Evolutionary conservation across 192 early-diverging fungal species (phyloP).

Genomic region (Entophlyctis helioformis): DNA sequence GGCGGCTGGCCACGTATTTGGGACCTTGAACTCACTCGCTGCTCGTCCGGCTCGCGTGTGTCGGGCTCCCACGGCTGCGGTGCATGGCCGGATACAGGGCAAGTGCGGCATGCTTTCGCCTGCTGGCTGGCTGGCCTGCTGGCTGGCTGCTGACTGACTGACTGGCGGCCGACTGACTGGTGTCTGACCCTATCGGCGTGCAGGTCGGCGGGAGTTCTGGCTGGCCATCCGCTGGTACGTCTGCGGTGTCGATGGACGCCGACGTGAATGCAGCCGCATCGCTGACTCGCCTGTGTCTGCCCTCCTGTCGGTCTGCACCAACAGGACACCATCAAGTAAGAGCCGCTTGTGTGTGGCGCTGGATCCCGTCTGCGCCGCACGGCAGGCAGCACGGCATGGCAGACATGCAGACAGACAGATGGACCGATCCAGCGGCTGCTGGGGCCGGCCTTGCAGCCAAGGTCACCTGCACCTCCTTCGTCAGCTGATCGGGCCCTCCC

Average conservation of each 20-base stretch:
- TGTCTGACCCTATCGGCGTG: background rate
- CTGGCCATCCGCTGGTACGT: slow-evolving; percentile 38
- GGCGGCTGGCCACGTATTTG: background rate
- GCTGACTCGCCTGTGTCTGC: no score
- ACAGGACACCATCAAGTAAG: slow-evolving; percentile 37
- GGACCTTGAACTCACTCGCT: background rate
- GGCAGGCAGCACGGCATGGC: background rate
- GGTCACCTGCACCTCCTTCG: no score
- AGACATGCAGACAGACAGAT: no score
- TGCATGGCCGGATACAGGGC: background rate
- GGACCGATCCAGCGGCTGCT: no score
- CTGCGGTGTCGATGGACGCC: background rate
- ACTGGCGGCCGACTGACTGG: background rate
- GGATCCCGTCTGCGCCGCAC: background rate
- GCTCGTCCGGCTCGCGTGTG: background rate
- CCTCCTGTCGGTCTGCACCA: background rate
- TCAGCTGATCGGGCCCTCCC: background rate
- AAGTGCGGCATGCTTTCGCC: background rate
- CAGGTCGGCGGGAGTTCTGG: slow-evolving; percentile 30
- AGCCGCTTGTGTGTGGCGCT: background rate
- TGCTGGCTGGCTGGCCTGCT: background rate
- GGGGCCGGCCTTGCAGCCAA: no score
- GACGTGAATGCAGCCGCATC: background rate
- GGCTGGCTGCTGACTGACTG: background rate
- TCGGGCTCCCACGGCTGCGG: background rate